Evolutionary conservation across 306 rosid species (phyloP).

Genomic region (Fragaria nilgerrensis): DNA sequence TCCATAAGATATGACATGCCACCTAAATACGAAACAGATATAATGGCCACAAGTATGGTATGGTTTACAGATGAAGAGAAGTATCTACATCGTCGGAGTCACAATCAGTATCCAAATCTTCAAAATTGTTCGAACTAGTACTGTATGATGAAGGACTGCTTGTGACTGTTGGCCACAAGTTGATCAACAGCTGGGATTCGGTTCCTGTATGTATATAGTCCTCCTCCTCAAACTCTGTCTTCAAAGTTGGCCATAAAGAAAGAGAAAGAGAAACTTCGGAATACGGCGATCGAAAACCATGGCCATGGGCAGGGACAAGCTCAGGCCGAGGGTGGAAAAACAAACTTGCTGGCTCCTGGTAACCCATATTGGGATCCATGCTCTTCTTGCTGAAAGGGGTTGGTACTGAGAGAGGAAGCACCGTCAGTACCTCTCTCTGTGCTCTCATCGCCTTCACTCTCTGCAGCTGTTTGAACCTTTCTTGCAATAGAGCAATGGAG

Average conservation of each 20-base stretch:
- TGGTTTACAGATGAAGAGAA: constrained; percentile 75
- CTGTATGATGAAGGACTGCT: neutral
- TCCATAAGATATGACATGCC: neutral
- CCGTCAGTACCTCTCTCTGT: neutral
- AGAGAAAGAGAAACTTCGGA: neutral
- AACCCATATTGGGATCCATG: neutral
- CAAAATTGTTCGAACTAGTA: constrained; percentile 15
- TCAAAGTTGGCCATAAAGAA: neutral
- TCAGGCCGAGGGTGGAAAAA: neutral
- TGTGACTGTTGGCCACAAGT: neutral
- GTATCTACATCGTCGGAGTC: constrained; percentile 68
- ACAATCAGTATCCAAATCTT: constrained; percentile 24
- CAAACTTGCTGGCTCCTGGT: neutral
- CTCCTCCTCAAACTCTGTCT: neutral
- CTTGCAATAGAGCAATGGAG: neutral
- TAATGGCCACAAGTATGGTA: neutral
- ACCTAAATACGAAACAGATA: neutral
- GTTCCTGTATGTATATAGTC: neutral
- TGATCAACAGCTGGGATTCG: neutral
- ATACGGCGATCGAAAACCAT: neutral
- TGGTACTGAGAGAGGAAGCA: neutral
- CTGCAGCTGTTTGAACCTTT: neutral
- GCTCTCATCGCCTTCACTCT: constrained; percentile 1
- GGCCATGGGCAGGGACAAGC: neutral
- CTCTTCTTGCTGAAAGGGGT: neutral